Conservation (phyloP, 129 eudicot species). For the Flaveria robusta region DNA sequence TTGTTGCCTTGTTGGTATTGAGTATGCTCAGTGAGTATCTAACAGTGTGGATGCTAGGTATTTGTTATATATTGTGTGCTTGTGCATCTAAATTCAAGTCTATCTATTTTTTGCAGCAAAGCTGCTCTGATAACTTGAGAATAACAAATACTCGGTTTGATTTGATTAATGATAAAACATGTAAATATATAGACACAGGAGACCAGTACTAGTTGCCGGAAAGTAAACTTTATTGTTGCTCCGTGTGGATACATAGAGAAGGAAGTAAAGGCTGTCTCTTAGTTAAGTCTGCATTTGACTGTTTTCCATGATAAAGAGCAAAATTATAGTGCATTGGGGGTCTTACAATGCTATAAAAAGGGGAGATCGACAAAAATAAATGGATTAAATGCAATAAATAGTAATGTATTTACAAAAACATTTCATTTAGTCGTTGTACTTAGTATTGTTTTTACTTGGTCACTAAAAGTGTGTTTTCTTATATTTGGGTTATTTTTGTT, state of each 20-base stretch:
- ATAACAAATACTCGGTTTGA: neutral
- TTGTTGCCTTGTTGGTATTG: slow-evolving; percentile 9
- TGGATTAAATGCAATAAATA: neutral
- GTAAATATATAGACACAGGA: neutral
- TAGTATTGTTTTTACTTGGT: neutral
- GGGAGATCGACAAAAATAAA: neutral
- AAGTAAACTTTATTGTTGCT: neutral
- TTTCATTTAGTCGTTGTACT: neutral
- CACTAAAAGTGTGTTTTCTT: neutral
- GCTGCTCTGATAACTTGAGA: neutral
- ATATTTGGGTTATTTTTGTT: neutral
- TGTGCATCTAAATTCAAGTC: neutral
- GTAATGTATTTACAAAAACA: slow-evolving; percentile 9
- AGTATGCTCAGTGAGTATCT: slow-evolving; percentile 1
- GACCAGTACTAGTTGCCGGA: neutral
- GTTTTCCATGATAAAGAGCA: slow-evolving; percentile 9
- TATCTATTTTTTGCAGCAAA: slow-evolving; percentile 6
- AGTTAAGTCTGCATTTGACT: slow-evolving; percentile 3
- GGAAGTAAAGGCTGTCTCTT: neutral
- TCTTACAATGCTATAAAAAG: neutral
- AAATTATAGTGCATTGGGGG: neutral
- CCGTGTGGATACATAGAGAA: neutral
- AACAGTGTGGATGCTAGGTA: neutral
- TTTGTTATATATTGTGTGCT: slow-evolving; percentile 12
- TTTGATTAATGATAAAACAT: neutral